A percentile compares a stretch with the other conserved stretches of the same genome.
These are phyloP conservation scores for Schwanniomyces occidentalis DNA, from an alignment of 805 yeast species.

Conservation along the genomic window DNA sequence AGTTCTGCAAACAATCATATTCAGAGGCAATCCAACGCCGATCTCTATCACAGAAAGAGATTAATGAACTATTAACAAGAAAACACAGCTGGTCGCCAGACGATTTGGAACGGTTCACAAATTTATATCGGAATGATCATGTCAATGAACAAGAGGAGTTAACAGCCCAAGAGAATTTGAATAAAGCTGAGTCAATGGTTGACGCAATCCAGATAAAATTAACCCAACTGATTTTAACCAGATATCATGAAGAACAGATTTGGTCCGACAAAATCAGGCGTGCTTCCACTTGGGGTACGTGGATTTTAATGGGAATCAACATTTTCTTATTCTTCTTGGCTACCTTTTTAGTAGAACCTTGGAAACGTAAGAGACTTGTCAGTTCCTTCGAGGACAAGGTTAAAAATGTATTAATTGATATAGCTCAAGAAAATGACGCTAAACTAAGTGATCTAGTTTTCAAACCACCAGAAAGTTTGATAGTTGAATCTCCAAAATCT, in stretches of 20 bases:
- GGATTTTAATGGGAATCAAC: conserved; percentile 85
- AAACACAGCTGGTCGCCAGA: conserved; percentile 76
- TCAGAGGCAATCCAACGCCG: conserved; percentile 63
- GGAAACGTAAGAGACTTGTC: conserved; percentile 83
- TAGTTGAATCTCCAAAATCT: too few species aligned
- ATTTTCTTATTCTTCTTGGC: conserved; percentile 74
- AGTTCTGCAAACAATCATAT: conserved; percentile 50
- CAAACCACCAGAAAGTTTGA: too few species aligned
- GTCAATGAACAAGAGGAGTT: conserved; percentile 62
- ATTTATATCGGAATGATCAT: conserved; percentile 79
- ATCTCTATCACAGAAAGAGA: conserved; percentile 73
- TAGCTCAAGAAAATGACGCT: too few species aligned
- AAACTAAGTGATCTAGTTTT: too few species aligned
- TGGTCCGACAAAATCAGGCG: conserved; percentile 97
- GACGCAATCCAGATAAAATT: conserved; percentile 70
- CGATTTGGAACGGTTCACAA: conserved; percentile 85
- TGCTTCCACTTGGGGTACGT: conserved; percentile 96
- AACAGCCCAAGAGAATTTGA: conserved; percentile 48
- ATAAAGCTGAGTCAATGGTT: conserved; percentile 56
- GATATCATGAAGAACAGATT: conserved; percentile 95
- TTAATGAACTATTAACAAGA: conserved; percentile 83
- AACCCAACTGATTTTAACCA: conserved; percentile 73
- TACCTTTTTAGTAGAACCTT: conserved; percentile 89
- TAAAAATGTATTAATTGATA: too few species aligned
- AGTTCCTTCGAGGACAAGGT: conserved; percentile 83